Percentiles rank a stretch among this genome's conserved stretches.
Evolutionary conservation across 441 rosid genomes (phyloP).

Genomic region (Breynia disticha): DNA sequence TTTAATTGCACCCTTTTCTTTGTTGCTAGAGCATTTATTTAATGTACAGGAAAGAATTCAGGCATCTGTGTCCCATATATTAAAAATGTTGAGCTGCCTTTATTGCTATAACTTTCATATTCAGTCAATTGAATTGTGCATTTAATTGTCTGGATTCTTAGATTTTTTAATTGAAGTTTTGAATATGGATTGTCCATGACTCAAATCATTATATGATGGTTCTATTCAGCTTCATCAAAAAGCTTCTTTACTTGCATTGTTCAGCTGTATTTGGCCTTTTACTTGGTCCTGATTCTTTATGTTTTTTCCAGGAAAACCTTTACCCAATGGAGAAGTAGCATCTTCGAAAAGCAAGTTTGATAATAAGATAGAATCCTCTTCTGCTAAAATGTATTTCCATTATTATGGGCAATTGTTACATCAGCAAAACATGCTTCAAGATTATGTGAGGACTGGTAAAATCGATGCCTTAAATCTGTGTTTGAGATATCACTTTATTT

Average conservation of each 20-base stretch:
- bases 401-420: conserved; percentile 90
- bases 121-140: conserved; percentile 2
- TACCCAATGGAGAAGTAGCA: conserved; percentile 48
- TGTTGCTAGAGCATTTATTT: too few species aligned
- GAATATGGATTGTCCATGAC: not conserved
- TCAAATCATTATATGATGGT: not conserved
- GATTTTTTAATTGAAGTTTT: not conserved
- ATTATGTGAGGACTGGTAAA: conserved; percentile 93
- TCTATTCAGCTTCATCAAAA: too few species aligned
- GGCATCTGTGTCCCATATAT: too few species aligned
- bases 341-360: conserved; percentile 66
- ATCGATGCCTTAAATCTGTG: conserved; percentile 11
- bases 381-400: conserved; percentile 96
- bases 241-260: conserved; percentile 2
- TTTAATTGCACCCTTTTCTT: too few species aligned
- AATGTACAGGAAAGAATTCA: too few species aligned
- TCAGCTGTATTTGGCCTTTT: conserved; percentile 1
- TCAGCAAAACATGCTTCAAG: conserved; percentile 96
- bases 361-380: conserved; percentile 70
- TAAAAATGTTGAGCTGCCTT: too few species aligned
- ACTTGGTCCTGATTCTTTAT: conserved; percentile 16
- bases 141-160: not conserved
- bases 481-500: conserved; percentile 6
- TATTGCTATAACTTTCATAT: not conserved
- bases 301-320: conserved; percentile 27